These are phyloP conservation scores for Cutaneotrichosporon cavernicola DNA, from an alignment of 1,284 basidiomycete species.

Conservation along the genomic window DNA sequence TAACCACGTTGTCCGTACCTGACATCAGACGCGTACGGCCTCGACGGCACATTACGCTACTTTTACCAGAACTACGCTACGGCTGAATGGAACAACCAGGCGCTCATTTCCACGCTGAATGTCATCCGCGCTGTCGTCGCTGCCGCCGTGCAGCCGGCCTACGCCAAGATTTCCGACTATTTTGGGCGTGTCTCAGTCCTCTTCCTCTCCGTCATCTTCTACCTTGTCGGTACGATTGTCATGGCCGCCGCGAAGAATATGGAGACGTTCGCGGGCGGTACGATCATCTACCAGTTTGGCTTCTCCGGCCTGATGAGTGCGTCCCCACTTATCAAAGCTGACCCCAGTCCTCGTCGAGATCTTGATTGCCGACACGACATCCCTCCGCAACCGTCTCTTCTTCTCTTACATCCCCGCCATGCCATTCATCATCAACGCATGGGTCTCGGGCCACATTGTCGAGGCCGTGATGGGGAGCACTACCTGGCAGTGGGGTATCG, in stretches of 20 bases:
- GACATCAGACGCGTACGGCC: constrained; percentile 26
- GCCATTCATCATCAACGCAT: constrained; percentile 48
- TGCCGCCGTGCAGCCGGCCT: constrained; percentile 43
- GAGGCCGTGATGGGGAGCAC: constrained; percentile 32
- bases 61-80: constrained; percentile 33
- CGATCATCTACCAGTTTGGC: constrained; percentile 48
- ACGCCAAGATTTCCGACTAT: constrained; percentile 48
- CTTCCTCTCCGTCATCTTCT: constrained; percentile 48
- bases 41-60: constrained; percentile 49
- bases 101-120: constrained; percentile 46
- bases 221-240: constrained; percentile 51
- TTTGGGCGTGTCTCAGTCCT: constrained; percentile 53
- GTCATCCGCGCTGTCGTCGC: constrained; percentile 45
- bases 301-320: constrained; percentile 35
- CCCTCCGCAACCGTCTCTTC: constrained; percentile 52
- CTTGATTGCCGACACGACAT: constrained; percentile 54
- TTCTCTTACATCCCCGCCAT: constrained; percentile 44
- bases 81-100: constrained; percentile 25
- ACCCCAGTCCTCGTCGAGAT: constrained; percentile 48
- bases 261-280: constrained; percentile 48
- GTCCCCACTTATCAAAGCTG: neutral
- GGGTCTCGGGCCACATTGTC: constrained; percentile 20
- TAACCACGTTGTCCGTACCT: neutral
- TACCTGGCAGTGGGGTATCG: constrained; percentile 54
- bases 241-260: constrained; percentile 46